Conservation (phyloP, 164 flowering plant genomes). For the Stephania yunnanensis region DNA sequence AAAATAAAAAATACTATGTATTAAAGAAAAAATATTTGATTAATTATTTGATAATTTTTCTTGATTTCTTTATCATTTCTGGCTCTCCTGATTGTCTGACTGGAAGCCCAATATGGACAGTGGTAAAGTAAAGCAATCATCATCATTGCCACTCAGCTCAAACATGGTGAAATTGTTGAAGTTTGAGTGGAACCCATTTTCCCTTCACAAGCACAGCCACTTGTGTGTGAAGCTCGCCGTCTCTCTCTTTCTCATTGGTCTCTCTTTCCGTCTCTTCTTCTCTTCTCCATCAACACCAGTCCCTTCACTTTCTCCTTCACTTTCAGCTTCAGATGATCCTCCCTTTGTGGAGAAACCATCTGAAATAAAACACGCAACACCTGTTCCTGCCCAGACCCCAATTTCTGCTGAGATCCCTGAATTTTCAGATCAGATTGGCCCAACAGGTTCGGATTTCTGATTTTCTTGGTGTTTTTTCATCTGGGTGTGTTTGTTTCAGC, state of each 20-base stretch:
- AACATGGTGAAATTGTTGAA: slow-evolving; percentile 34
- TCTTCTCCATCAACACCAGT: slow-evolving; percentile 29
- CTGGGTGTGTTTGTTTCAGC: background rate
- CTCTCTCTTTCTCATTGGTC: slow-evolving; percentile 44
- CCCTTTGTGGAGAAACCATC: slow-evolving; percentile 16
- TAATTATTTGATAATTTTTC: too few relatives aligned
- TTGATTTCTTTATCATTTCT: too few relatives aligned
- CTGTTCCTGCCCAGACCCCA: slow-evolving; percentile 1
- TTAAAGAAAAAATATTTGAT: too few relatives aligned
- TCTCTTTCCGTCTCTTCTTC: slow-evolving; percentile 51
- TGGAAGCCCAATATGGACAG: too few relatives aligned
- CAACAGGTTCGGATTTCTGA: slow-evolving; percentile 24
- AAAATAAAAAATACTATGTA: too few relatives aligned
- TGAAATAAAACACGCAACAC: background rate
- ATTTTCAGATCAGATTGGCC: slow-evolving; percentile 15
- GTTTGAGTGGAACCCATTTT: slow-evolving; percentile 30
- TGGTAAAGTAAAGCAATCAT: too few relatives aligned
- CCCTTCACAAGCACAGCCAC: slow-evolving; percentile 34
- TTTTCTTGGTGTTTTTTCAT: background rate
- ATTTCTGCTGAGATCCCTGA: slow-evolving; percentile 14
- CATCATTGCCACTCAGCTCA: background rate
- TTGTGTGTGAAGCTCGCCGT: slow-evolving; percentile 40
- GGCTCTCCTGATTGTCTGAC: too few relatives aligned
- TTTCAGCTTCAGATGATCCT: slow-evolving; percentile 1
- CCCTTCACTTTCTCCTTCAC: slow-evolving; percentile 21